A percentile compares a stretch with the other conserved stretches of the same genome.
These are phyloP conservation scores for Shiraia sp. DNA, from an alignment of 2,329 filamentous ascomycete species.

Conservation along the genomic window DNA sequence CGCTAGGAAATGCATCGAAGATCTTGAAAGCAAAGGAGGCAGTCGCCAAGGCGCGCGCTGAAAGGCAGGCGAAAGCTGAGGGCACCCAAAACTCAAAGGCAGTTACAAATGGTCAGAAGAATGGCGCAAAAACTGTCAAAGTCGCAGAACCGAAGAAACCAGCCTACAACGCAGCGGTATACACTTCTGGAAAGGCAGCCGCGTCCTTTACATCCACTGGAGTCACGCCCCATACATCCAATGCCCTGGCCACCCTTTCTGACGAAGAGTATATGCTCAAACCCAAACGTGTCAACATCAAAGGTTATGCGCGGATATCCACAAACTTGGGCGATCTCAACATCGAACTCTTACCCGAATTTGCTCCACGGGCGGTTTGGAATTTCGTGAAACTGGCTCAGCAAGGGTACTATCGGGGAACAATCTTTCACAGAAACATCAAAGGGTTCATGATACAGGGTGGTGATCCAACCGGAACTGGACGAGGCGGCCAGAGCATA, in stretches of 20 bases:
- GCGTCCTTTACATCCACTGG: constrained; percentile 96
- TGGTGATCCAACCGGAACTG: constrained; percentile 90
- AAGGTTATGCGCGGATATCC: constrained; percentile 87
- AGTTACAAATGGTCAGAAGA: constrained; percentile 23
- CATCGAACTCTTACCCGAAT: constrained; percentile 87
- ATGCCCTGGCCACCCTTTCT: constrained; percentile 80
- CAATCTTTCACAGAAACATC: constrained; percentile 91
- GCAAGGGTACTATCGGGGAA: constrained; percentile 84
- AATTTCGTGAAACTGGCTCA: constrained; percentile 90
- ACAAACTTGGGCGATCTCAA: constrained; percentile 86
- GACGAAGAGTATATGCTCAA: constrained; percentile 98
- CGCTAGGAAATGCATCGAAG: constrained; percentile 78
- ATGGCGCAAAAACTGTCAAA: constrained; percentile 32
- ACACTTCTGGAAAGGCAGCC: constrained; percentile 88
- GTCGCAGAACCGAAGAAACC: constrained; percentile 38
- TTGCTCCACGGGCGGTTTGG: constrained; percentile 91
- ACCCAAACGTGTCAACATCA: constrained; percentile 83
- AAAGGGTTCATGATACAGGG: constrained; percentile 98
- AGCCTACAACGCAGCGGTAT: constrained; percentile 78
- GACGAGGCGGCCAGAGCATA: constrained; percentile 83
- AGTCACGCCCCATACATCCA: constrained; percentile 86
- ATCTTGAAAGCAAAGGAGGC: constrained; percentile 90
- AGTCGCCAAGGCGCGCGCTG: constrained; percentile 84
- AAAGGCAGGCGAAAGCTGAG: constrained; percentile 57
- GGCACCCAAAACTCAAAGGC: constrained; percentile 22